Conservation (phyloP, 1,284 basidiomycete genomes). For the Sporisorium scitamineum region DNA sequence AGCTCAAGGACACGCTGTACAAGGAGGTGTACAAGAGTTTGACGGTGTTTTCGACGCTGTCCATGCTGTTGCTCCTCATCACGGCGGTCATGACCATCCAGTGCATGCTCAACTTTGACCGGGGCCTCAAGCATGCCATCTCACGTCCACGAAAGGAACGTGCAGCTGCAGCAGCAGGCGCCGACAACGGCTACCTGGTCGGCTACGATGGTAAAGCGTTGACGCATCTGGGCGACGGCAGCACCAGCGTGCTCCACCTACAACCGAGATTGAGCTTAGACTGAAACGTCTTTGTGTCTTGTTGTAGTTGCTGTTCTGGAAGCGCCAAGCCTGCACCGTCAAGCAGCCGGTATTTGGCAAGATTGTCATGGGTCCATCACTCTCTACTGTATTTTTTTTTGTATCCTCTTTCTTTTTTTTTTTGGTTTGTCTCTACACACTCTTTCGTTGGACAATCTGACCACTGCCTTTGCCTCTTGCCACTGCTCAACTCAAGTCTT, state of each 20-base stretch:
- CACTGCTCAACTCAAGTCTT: not conserved
- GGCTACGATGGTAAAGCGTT: constrained; percentile 53
- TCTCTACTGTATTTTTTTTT: constrained; percentile 27
- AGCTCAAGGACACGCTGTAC: constrained; percentile 44
- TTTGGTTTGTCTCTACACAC: constrained; percentile 10
- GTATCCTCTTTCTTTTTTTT: not conserved
- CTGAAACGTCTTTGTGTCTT: constrained; percentile 1
- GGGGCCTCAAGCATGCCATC: constrained; percentile 58
- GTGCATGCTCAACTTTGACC: constrained; percentile 61
- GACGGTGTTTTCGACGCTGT: constrained; percentile 60
- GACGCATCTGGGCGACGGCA: constrained; percentile 43
- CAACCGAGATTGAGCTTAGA: constrained; percentile 52
- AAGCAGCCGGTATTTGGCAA: not conserved
- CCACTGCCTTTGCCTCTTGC: not conserved
- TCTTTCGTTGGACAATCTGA: constrained; percentile 10
- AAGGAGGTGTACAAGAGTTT: constrained; percentile 63
- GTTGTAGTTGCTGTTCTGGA: not conserved
- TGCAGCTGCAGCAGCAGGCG: constrained; percentile 19
- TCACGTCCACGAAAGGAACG: constrained; percentile 37
- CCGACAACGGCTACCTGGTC: constrained; percentile 34
- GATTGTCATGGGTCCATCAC: constrained; percentile 27
- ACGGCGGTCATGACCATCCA: constrained; percentile 54
- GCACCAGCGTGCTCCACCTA: constrained; percentile 52
- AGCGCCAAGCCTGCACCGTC: not conserved
- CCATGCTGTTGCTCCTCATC: constrained; percentile 54